Evolutionary conservation across 352 stramenopile genomes (phyloP).

Genomic region (Phytophthora macrochlamydospora): DNA sequence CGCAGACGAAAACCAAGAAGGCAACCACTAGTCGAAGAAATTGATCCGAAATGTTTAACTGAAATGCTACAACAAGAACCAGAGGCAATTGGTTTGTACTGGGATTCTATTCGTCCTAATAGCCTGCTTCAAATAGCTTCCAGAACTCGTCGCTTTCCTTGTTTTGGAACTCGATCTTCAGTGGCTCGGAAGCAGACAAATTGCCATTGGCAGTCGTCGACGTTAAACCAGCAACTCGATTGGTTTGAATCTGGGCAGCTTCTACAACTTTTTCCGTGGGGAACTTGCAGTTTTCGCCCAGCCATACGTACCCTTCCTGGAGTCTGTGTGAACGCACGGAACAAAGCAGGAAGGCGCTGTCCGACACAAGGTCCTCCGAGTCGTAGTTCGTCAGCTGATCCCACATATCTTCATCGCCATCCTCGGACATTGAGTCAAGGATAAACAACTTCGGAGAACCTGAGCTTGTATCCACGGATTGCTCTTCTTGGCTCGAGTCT

Average conservation of each 20-base stretch:
- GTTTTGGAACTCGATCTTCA: constrained; percentile 34
- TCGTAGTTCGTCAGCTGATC: constrained; percentile 66
- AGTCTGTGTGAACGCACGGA: constrained; percentile 1
- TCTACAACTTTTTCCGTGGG: constrained; percentile 14
- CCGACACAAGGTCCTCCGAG: constrained; percentile 53
- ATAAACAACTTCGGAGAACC: constrained; percentile 41
- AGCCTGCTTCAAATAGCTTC: constrained; percentile 60
- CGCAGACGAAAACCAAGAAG: constrained; percentile 23
- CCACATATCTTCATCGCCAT: constrained; percentile 29
- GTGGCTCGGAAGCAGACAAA: background rate
- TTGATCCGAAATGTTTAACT: background rate
- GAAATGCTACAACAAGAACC: constrained; percentile 12
- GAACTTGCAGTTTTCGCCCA: constrained; percentile 29
- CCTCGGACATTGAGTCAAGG: constrained; percentile 28
- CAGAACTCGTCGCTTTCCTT: constrained; percentile 67
- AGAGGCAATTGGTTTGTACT: background rate
- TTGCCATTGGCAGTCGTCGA: background rate
- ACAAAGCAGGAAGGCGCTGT: constrained; percentile 43
- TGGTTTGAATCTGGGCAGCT: constrained; percentile 21
- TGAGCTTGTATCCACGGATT: background rate
- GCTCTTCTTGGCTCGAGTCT: background rate
- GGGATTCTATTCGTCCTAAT: constrained; percentile 33
- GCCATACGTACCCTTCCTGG: constrained; percentile 42
- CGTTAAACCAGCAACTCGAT: constrained; percentile 2
- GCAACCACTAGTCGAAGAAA: constrained; percentile 1